Percentiles rank a stretch among this genome's conserved stretches.
These are phyloP conservation scores for Monotropa hypopitys DNA, from an alignment of 179 eudicot species.

Conservation along the genomic window DNA sequence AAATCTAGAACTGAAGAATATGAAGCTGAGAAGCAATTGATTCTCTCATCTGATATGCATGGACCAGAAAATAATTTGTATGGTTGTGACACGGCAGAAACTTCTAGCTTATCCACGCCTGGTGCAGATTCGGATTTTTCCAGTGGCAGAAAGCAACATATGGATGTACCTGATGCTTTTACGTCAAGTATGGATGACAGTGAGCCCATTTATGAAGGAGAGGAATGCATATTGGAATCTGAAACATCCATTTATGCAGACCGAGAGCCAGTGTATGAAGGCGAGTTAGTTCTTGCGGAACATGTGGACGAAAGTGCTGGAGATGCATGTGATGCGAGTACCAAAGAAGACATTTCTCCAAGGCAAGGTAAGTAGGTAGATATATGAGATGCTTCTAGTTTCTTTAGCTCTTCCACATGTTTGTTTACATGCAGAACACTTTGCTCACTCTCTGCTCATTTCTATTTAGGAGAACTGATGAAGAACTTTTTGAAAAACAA, in stretches of 20 bases:
- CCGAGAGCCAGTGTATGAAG: constrained; percentile 80
- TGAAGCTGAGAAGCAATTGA: constrained; percentile 19
- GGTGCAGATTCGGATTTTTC: constrained; percentile 30
- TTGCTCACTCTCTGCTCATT: constrained; percentile 1
- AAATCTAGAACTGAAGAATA: constrained; percentile 7
- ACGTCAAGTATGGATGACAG: constrained; percentile 37
- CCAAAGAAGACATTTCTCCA: constrained; percentile 32
- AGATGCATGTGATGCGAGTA: constrained; percentile 21
- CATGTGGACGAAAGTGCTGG: constrained; percentile 41
- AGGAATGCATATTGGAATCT: constrained; percentile 69
- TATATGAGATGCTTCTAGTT: background rate
- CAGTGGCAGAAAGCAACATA: constrained; percentile 19
- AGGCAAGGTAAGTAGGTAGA: constrained; percentile 36
- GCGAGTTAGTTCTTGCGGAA: constrained; percentile 67
- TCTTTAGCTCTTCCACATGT: background rate
- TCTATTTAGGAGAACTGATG: constrained; percentile 52
- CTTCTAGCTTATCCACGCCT: constrained; percentile 11
- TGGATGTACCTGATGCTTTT: constrained; percentile 35
- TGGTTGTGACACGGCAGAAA: constrained; percentile 17
- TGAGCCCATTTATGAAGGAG: constrained; percentile 91
- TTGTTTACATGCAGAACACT: background rate
- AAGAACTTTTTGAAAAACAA: constrained; percentile 54
- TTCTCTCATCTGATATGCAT: constrained; percentile 11
- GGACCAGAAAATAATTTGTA: constrained; percentile 21
- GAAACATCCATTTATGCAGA: constrained; percentile 25